Conservation (phyloP, 768 basidiomycete species). For the Russula sp. region DNA sequence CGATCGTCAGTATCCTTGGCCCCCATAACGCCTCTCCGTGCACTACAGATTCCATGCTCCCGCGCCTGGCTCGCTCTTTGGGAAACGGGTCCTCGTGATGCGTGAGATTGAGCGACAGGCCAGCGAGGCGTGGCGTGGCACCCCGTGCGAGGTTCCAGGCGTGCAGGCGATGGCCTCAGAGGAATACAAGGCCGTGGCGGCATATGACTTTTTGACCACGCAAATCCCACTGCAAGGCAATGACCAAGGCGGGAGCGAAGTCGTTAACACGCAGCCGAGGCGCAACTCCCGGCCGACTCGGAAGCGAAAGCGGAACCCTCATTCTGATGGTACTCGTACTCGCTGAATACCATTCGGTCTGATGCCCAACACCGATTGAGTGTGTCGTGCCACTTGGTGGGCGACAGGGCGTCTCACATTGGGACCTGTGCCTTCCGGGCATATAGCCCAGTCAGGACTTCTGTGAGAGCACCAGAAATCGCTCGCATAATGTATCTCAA, state of each 20-base stretch:
- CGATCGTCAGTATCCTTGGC: neutral
- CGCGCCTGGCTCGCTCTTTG: conserved; percentile 28
- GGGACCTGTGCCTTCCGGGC: neutral
- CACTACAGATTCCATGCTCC: conserved; percentile 50
- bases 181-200: conserved; percentile 19
- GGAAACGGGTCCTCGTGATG: conserved; percentile 39
- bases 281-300: neutral
- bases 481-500: neutral
- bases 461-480: neutral
- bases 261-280: neutral
- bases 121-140: conserved; percentile 49
- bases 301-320: conserved; percentile 4
- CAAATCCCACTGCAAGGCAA: neutral
- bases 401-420: neutral
- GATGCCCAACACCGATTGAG: neutral
- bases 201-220: conserved; percentile 25
- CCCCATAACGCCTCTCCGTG: neutral
- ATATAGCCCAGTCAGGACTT: neutral
- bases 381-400: no score
- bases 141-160: conserved; percentile 11
- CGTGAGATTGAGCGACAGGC: conserved; percentile 59
- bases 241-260: neutral
- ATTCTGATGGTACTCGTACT: neutral
- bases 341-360: neutral
- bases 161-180: neutral